Conservation (phyloP, 2,329 filamentous ascomycete genomes). For the Fusarium nisikadoi region DNA sequence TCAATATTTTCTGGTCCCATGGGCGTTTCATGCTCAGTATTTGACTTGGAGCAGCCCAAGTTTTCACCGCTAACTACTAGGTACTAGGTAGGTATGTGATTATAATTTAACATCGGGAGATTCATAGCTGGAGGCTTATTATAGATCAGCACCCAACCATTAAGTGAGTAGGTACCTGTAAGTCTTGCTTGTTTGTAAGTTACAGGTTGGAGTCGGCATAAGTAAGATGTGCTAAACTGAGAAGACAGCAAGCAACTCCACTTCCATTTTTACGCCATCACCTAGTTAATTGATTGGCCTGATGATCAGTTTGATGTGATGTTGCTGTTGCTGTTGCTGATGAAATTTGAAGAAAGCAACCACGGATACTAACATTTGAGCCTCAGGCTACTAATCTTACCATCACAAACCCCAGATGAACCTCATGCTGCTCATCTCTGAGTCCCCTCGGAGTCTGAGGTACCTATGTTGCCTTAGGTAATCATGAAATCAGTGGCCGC, state of each 20-base stretch:
- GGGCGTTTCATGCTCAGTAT: not conserved
- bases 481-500: conserved; percentile 13
- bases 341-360: not conserved
- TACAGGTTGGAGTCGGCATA: conserved; percentile 21
- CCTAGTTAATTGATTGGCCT: not conserved
- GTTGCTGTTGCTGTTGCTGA: not conserved
- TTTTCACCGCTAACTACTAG: not conserved
- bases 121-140: not conserved
- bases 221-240: conserved; percentile 13
- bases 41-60: not conserved
- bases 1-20: not conserved
- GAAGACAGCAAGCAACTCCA: conserved; percentile 2
- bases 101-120: not conserved
- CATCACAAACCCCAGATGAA: not conserved
- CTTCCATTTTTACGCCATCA: conserved; percentile 4
- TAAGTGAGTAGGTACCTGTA: not conserved
- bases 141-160: not conserved
- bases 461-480: conserved; percentile 8
- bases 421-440: not conserved
- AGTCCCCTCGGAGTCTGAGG: not conserved
- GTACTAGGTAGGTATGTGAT: not conserved
- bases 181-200: not conserved
- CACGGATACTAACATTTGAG: not conserved
- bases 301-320: not conserved
- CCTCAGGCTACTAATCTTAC: not conserved